Conservation (phyloP, 1,284 basidiomycete species). For the Ganoderma leucocontextum region DNA sequence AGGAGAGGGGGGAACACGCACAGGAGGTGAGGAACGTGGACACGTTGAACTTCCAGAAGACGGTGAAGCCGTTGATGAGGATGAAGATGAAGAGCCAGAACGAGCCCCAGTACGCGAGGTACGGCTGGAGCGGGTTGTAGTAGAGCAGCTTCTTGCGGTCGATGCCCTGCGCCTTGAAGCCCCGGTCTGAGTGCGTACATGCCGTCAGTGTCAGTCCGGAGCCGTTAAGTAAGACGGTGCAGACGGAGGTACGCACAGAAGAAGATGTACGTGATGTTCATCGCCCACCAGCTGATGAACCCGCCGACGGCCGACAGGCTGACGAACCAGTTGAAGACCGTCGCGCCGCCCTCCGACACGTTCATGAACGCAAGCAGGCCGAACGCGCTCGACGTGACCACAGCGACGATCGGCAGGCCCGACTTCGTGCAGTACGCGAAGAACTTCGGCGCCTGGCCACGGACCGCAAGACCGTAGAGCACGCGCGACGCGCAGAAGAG, state of each 20-base stretch:
- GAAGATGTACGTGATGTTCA: slow-evolving; percentile 77
- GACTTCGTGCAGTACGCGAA: slow-evolving; percentile 74
- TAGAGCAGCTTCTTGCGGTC: slow-evolving; percentile 65
- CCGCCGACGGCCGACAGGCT: slow-evolving; percentile 67
- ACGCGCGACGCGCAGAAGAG: slow-evolving; percentile 86
- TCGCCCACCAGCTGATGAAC: slow-evolving; percentile 74
- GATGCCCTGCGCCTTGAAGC: slow-evolving; percentile 64
- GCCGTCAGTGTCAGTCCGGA: neutral
- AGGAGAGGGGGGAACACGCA: slow-evolving; percentile 39
- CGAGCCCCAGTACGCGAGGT: slow-evolving; percentile 48
- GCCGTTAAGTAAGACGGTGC: neutral
- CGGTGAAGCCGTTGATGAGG: slow-evolving; percentile 47
- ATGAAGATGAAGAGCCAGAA: slow-evolving; percentile 52
- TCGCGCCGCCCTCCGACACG: slow-evolving; percentile 41
- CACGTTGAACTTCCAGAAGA: slow-evolving; percentile 60
- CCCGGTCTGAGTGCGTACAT: slow-evolving; percentile 55
- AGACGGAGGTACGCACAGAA: slow-evolving; percentile 59
- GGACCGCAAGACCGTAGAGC: slow-evolving; percentile 82
- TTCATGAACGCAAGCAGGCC: slow-evolving; percentile 62
- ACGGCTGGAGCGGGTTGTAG: slow-evolving; percentile 53
- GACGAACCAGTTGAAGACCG: slow-evolving; percentile 63
- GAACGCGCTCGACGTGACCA: slow-evolving; percentile 53
- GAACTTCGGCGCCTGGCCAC: slow-evolving; percentile 75
- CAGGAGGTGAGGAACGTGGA: slow-evolving; percentile 68
- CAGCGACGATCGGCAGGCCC: slow-evolving; percentile 74